These are phyloP conservation scores for Oidium heveae DNA, from an alignment of 2,329 filamentous ascomycete species.

Conservation along the genomic window DNA sequence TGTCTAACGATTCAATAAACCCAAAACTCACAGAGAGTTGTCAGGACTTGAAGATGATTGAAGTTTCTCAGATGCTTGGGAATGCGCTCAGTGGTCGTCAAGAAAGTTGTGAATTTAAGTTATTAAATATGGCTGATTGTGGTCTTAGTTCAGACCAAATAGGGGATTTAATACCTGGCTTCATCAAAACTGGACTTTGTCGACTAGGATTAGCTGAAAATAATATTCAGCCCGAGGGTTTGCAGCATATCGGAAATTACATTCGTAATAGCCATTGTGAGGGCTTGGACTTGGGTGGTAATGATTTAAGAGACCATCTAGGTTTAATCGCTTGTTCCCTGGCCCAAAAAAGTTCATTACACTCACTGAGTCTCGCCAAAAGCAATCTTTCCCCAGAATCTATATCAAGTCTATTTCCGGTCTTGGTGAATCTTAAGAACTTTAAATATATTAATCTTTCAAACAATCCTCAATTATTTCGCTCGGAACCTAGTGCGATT, in stretches of 20 bases:
- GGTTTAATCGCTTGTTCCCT: conserved; percentile 26
- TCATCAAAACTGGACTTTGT: conserved; percentile 51
- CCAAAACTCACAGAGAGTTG: neutral
- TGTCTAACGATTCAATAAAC: conserved; percentile 5
- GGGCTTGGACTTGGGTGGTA: conserved; percentile 72
- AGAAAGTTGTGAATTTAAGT: conserved; percentile 50
- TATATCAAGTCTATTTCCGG: conserved; percentile 50
- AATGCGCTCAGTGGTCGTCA: conserved; percentile 55
- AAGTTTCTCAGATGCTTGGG: conserved; percentile 38
- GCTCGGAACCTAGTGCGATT: conserved; percentile 45
- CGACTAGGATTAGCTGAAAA: conserved; percentile 70
- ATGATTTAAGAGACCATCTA: conserved; percentile 36
- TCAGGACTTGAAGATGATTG: neutral
- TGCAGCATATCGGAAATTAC: conserved; percentile 55
- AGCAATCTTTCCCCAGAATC: conserved; percentile 55
- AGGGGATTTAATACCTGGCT: conserved; percentile 52
- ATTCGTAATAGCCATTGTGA: conserved; percentile 55
- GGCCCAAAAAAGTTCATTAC: conserved; percentile 32
- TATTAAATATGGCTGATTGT: conserved; percentile 64
- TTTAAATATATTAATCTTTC: conserved; percentile 83
- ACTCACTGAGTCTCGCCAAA: conserved; percentile 64
- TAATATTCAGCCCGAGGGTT: conserved; percentile 43
- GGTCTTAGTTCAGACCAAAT: conserved; percentile 46
- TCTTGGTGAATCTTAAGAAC: conserved; percentile 39
- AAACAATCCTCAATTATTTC: conserved; percentile 64